Evolutionary conservation across 352 stramenopile species (phyloP), one percentile per base, ranked within the genome.

Genomic region (Phytophthora rubi): DNA sequence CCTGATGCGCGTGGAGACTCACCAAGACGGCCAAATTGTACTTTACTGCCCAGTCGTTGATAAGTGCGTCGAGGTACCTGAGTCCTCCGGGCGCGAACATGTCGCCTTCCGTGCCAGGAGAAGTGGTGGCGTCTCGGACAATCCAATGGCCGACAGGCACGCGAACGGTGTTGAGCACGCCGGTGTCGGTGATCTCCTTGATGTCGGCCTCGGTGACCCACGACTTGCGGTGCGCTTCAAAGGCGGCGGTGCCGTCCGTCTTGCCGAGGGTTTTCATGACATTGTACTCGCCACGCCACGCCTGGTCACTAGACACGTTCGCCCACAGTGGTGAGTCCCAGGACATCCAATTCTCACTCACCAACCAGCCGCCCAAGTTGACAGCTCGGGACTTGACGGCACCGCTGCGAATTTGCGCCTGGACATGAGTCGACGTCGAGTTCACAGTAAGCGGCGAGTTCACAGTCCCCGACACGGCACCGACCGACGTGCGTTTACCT

Each of bases 21-120:
- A 89, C 45, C 60, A 86, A 67, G 8, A 89, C 81, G 0, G 81
- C 66, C 5, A 89, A 9, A 51, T 86, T 82, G 70, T 83, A 71
- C 70, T 77, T 78, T 42, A 72, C 53, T 13, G 69, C 79, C 81
- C 79, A 89, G 15, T 75, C 42, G 53, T 73, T 75, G 54, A 88
- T 81, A 45, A 85, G 73, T 51, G 33, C 54, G 65, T 89, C 81
- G 0, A 89, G 60, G 32, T 86, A 89, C 57, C 73, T 62, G 16
- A 86, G 66, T n/a, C 55, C 57, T 0, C 62, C 55, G 4, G 44
- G 59, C 3, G 68, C 68, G 39, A 68, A 75, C 44, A 68, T 39
- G 18, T 71, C 44, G 51, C 53, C 32, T 4, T 67, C 54, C 4
- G 33, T 58, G 59, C 42, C 42, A 35, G 12, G 44, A 2, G n/a